Percentiles rank a stretch among this genome's conserved stretches.
Evolutionary conservation across 257 asterid genomes (phyloP).

Genomic region (Solanum appendiculatum): DNA sequence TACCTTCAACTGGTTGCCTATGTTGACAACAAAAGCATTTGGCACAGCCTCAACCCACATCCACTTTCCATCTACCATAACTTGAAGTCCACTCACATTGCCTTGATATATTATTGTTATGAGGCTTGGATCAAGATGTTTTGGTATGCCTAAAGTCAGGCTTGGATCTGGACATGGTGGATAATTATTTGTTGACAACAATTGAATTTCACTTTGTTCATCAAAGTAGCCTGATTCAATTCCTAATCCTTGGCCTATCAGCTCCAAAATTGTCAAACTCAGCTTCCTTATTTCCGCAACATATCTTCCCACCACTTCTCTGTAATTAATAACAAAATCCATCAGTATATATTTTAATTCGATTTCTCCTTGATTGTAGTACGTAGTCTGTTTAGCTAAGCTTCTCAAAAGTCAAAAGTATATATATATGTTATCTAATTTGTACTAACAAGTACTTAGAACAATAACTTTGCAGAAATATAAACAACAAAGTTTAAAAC

Average conservation of each 20-base stretch:
- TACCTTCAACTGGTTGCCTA: conserved; percentile 24
- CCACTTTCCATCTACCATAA: conserved; percentile 16
- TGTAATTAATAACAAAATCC: neutral
- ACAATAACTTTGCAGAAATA: too few relatives aligned
- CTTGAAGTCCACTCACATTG: conserved; percentile 16
- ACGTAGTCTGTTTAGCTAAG: neutral
- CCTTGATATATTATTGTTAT: conserved; percentile 21
- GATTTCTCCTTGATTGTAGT: neutral
- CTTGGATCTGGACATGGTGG: conserved; percentile 22
- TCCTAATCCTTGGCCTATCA: conserved; percentile 18
- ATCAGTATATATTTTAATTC: neutral
- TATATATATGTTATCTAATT: too few relatives aligned
- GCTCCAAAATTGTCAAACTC: conserved; percentile 11
- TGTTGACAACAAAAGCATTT: conserved; percentile 19
- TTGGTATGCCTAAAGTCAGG: conserved; percentile 17
- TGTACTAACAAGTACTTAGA: too few relatives aligned
- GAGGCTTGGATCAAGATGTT: conserved; percentile 19
- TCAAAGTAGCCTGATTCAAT: conserved; percentile 13
- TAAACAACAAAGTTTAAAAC: too few relatives aligned
- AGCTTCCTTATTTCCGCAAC: conserved; percentile 8
- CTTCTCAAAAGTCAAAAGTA: neutral
- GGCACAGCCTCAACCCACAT: conserved; percentile 11
- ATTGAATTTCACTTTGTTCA: conserved; percentile 6
- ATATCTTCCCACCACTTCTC: conserved; percentile 23
- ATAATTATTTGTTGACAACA: conserved; percentile 14